Base-by-base conservation (phyloP, 345 rosid species). In the Hevea brasiliensis region DNA sequence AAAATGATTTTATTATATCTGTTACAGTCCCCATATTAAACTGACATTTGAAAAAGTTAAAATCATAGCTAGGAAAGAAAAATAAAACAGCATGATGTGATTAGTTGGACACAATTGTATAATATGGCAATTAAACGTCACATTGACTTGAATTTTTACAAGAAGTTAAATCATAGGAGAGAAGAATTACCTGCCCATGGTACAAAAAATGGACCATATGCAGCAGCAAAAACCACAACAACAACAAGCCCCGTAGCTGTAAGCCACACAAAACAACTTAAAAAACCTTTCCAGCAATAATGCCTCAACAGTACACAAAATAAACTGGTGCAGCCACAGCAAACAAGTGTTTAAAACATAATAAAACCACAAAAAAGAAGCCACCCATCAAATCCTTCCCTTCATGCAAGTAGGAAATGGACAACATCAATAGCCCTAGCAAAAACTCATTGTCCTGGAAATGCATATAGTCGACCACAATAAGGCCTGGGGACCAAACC, bases 301-400 rank as follows among this genome's bases (percentile, higher is more conserved):
- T 89, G 98, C 86, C 90, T 83, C 54, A 95, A 74, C 62, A 95
- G 79, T 92, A 95, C 13, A 92, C 90, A 65, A 92, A 92, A 85
- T 89, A 95, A 77, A 92, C 87, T 27, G 98, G 99, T 18, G 94
- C 99, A 55, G 98, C 97, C 11, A 92, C 94, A 0, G 98, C 98
- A 77, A 91, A 95, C 85, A 95, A 84, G 73, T 95, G 98, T 81
- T 95, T 95, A 54, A 95, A 95, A 63, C 99, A 95, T 62, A 95
- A 74, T 65, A 95, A 78, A 50, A 88, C 83, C 0, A 94, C 91
- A 62, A 95, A 95, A 6, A 89, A 24, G 61, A 91, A 87, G 12
- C 97, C 99, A 66, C 99, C 98, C 68, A 87, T 66, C 75, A 92
- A 68, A 85, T 95, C 97, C 81, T 85, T 87, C 73, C 93, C 93